Conservation (phyloP, 768 basidiomycete species). For the Hygrophoropsis aurantiaca region DNA sequence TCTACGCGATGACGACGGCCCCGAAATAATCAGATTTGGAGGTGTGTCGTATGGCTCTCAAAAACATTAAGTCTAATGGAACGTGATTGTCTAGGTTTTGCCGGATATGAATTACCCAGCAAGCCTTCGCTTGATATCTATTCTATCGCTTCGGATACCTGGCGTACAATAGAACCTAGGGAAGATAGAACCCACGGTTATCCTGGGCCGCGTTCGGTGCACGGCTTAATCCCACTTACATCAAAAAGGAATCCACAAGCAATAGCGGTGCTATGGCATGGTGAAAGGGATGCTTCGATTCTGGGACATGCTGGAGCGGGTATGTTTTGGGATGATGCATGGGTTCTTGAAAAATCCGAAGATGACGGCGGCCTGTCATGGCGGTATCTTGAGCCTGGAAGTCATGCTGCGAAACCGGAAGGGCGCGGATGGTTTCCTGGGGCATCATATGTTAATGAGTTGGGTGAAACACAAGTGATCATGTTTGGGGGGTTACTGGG, state of each 20-base stretch:
- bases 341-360: slow-evolving; percentile 27
- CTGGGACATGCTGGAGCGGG: slow-evolving; percentile 41
- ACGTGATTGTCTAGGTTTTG: slow-evolving; percentile 25
- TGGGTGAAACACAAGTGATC: slow-evolving; percentile 26
- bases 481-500: slow-evolving; percentile 41
- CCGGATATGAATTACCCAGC: slow-evolving; percentile 34
- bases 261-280: slow-evolving; percentile 35
- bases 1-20: slow-evolving; percentile 9
- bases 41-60: slow-evolving; percentile 20
- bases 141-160: slow-evolving; percentile 20
- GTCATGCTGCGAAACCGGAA: slow-evolving; percentile 20
- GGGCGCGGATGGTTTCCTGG: slow-evolving; percentile 46
- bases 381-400: slow-evolving; percentile 21
- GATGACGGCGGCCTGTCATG: slow-evolving; percentile 20
- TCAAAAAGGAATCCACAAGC: slow-evolving; percentile 5
- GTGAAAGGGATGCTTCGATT: slow-evolving; percentile 33
- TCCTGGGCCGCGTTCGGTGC: slow-evolving; percentile 35
- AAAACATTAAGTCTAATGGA: no score
- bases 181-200: slow-evolving; percentile 25
- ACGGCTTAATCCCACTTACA: slow-evolving; percentile 30
- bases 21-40: slow-evolving; percentile 38
- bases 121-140: slow-evolving; percentile 35
- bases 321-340: slow-evolving; percentile 39
- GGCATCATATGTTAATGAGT: slow-evolving; percentile 20
- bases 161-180: slow-evolving; percentile 21